These are phyloP conservation scores for Helianthus tuberosus DNA, from an alignment of 129 eudicot genomes.

Conservation along the genomic window DNA sequence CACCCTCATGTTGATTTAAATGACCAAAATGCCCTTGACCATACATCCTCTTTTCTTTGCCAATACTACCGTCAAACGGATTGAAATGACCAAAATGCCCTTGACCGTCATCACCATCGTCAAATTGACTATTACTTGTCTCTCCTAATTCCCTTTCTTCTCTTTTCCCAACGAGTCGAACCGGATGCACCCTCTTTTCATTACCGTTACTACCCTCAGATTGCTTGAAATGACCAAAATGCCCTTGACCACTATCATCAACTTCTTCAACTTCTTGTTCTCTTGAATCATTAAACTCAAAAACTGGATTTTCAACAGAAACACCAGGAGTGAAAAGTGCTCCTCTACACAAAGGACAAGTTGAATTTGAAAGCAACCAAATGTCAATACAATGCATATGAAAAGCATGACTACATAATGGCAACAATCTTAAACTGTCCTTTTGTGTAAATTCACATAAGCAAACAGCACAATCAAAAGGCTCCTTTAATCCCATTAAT, in stretches of 20 bases:
- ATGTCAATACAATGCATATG: conserved; percentile 93
- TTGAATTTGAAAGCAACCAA: conserved; percentile 90
- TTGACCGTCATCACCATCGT: too few relatives aligned
- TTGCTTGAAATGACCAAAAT: too few relatives aligned
- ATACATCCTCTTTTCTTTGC: too few relatives aligned
- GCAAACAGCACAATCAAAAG: conserved; percentile 98
- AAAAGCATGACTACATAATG: conserved; percentile 93
- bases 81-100: too few relatives aligned
- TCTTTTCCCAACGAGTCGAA: too few relatives aligned
- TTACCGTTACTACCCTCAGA: too few relatives aligned
- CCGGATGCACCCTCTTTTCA: too few relatives aligned
- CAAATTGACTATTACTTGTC: too few relatives aligned
- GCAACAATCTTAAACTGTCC: conserved; percentile 73
- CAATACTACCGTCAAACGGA: too few relatives aligned
- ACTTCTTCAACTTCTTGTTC: conserved; percentile 49
- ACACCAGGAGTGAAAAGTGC: conserved; percentile 71
- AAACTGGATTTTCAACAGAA: conserved; percentile 70
- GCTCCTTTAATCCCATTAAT: conserved; percentile 79
- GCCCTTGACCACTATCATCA: conserved; percentile 36
- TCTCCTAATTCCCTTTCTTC: too few relatives aligned
- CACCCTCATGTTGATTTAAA: conserved; percentile 41
- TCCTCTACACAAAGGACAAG: conserved; percentile 95
- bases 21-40: conserved; percentile 14
- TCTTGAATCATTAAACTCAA: conserved; percentile 51
- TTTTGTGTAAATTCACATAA: conserved; percentile 76